Base-by-base conservation (phyloP, 2,329 filamentous ascomycete genomes). In the Metarhizium album region DNA sequence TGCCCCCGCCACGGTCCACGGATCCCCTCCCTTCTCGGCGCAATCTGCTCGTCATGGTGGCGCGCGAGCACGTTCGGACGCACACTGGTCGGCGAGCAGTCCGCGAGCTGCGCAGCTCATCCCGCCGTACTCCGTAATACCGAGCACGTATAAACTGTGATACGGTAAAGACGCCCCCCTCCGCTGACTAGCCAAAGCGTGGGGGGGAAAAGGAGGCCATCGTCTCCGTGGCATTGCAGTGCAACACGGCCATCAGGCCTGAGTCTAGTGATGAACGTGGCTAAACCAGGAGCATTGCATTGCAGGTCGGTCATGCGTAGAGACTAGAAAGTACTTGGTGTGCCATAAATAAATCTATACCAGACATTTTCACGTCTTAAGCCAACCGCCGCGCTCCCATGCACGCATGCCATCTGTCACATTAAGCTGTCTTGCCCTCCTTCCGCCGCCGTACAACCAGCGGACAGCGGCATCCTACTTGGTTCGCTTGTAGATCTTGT, bases 401-500 rank as follows among this genome's bases (percentile, higher is more conserved):
- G 24, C 40, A 47, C 47, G 50, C 53, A 45, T 33, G 11, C 24
- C 14, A 11, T 47, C 50, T 53, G 46, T 45, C 49, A 53, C 47
- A 43, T 50, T 29, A 37, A 5, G 7, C 11, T 37, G 5, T 18
- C 13, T 37, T n/a, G 5, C 13, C 13, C 23, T 42, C 45, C 40
- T 46, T 16, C n/a, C n/a, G n/a, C n/a, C n/a, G n/a, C n/a, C n/a
- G n/a, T n/a, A n/a, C n/a, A n/a, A n/a, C n/a, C n/a, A n/a, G n/a
- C n/a, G n/a, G n/a, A n/a, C n/a, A n/a, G n/a, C n/a, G 20, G 11
- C 37, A 29, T 57, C n/a, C 69, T 87, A 97, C 74, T 95, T 97
- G 79, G 82, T 93, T 65, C 93, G 80, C 83, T 95, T 95, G 80
- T 97, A 97, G 66, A 98, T 97, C 80, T 98, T 98, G 69, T 77